phyloP scores from a whole-genome alignment of 1,139 yeast species.

The Groenewaldozyma auringiensis region DNA sequence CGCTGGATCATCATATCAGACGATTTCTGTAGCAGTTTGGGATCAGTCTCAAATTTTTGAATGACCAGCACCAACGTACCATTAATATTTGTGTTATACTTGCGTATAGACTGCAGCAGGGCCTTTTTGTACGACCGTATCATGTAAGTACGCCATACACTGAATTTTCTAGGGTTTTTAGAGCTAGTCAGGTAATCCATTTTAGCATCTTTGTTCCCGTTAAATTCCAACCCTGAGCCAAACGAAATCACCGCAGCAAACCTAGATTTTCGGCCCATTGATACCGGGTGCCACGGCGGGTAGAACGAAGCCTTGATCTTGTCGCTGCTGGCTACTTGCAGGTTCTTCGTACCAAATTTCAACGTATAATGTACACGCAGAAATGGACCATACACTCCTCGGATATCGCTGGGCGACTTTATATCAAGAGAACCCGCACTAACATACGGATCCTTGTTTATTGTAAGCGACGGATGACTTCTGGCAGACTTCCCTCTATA shows the following conservation, averaged over 20 bases:
- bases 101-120: conserved; percentile 27
- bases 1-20: neutral
- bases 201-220: conserved; percentile 18
- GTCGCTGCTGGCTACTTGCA: conserved; percentile 13
- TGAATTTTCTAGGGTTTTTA: conserved; percentile 36
- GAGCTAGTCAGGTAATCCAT: conserved; percentile 16
- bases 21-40: neutral
- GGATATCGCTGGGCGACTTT: conserved; percentile 15
- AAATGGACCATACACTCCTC: conserved; percentile 22
- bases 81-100: conserved; percentile 23
- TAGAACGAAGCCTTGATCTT: conserved; percentile 28
- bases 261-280: conserved; percentile 42
- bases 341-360: conserved; percentile 14
- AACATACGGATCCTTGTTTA: conserved; percentile 14
- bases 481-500: neutral
- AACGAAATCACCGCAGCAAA: conserved; percentile 37
- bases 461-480: neutral
- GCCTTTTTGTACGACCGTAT: conserved; percentile 37
- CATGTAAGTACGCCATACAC: conserved; percentile 34
- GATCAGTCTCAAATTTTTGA: neutral
- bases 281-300: conserved; percentile 41
- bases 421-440: conserved; percentile 19
- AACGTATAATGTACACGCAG: conserved; percentile 17
- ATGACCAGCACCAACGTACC: conserved; percentile 27
- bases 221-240: conserved; percentile 20